Base-by-base conservation (phyloP, 2,329 filamentous ascomycete genomes). In the Microdochium paspali region DNA sequence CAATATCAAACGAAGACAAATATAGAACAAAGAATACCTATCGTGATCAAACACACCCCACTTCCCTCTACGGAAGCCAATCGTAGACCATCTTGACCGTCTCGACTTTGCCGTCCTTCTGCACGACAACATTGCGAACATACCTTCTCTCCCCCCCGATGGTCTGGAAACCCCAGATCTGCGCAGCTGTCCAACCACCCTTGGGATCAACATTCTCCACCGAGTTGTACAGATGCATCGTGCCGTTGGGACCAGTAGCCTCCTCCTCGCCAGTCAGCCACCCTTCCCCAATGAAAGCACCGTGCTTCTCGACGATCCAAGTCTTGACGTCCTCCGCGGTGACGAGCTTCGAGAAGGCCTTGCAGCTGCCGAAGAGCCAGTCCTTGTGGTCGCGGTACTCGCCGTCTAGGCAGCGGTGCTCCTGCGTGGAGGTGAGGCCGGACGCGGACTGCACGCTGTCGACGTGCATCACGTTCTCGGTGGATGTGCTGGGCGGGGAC, bases 351-450 rank as follows among this genome's bases (percentile, higher is more conserved):
- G 70, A 72, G 47, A 83, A 70, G 48, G 85, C 87, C 46, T 71
- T 70, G 52, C 93, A 76, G 47, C 67, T 69, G 49, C 90, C 90
- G 63, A 94, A 95, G 54, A 95, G 77, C 73, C 82, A 83, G 71
- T 95, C 89, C 23, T 69, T 70, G 70, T 90, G 87, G 52, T 79
- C 76, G 56, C 84, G 82, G 55, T 56, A 64, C 47, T 55, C 56
- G 61, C 65, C 59, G 68, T 81, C 77, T 46, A 77, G 57, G 60
- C 70, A 75, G 49, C 78, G 77, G 53, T 65, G 62, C 72, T 81
- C 78, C 15, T 21, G 12, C 4, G 35, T 40, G 39, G 69, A 60
- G 45, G 71, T 90, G 57, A 80, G 82, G 59, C 78, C 79, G 9
- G 85, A 87, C 31, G 79, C 72, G 44, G 77, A 71, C 69, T 94